Percentiles rank a stretch among this genome's conserved stretches.
Evolutionary conservation across 78 protist species (phyloP).

Genomic region (Pigoraptor vietnamica): DNA sequence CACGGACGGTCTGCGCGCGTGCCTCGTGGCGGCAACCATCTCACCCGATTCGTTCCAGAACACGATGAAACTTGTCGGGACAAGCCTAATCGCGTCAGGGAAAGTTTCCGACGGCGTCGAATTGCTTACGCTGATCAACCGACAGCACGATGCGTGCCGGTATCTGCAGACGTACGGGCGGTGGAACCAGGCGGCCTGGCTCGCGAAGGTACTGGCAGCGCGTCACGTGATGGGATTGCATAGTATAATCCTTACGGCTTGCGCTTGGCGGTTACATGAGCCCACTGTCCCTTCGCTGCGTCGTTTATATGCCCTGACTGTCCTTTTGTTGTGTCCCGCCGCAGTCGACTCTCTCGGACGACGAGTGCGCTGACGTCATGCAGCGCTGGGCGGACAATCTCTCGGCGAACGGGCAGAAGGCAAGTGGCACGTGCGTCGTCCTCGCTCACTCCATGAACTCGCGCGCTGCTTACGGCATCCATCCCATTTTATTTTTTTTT

Average conservation of each 20-base stretch:
- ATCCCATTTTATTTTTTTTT: too few relatives aligned
- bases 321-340: too few relatives aligned
- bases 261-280: neutral
- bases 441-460: neutral
- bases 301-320: neutral
- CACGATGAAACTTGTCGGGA: constrained; percentile 6
- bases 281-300: neutral
- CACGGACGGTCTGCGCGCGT: neutral
- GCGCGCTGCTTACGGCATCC: too few relatives aligned
- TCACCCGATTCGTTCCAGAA: neutral
- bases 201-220: constrained; percentile 1
- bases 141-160: constrained; percentile 1
- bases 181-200: constrained; percentile 9
- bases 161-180: neutral
- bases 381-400: neutral
- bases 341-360: neutral
- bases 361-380: neutral
- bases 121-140: neutral
- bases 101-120: neutral
- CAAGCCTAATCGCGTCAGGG: neutral
- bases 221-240: too few relatives aligned
- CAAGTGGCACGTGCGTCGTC: neutral
- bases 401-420: neutral
- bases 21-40: neutral
- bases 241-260: neutral